These are phyloP conservation scores for Dendrothele bispora DNA, from an alignment of 768 basidiomycete species.

Conservation along the genomic window DNA sequence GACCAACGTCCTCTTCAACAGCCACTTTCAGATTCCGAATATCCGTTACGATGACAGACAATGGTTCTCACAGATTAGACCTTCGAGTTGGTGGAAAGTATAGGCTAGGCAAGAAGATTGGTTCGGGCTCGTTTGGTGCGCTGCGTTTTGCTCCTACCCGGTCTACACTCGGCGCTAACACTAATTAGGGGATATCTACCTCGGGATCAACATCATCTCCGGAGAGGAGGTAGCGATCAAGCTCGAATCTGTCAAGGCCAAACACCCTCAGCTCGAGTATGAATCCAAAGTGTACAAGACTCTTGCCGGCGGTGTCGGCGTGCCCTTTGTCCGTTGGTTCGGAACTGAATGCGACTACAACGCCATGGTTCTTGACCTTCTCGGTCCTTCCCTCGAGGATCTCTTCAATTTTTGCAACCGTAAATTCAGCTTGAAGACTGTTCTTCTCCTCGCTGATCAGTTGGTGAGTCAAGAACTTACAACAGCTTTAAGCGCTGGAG, in stretches of 20 bases:
- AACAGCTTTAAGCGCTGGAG: constrained; percentile 13
- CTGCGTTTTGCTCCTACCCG: constrained; percentile 17
- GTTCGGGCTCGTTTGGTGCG: constrained; percentile 96
- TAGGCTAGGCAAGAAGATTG: constrained; percentile 98
- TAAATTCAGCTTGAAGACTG: constrained; percentile 97
- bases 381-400: constrained; percentile 89
- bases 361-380: constrained; percentile 97
- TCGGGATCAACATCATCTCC: constrained; percentile 99
- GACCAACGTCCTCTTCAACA: constrained; percentile 10
- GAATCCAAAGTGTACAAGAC: constrained; percentile 96
- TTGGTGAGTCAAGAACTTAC: constrained; percentile 54
- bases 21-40: constrained; percentile 13
- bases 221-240: constrained; percentile 99
- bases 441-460: constrained; percentile 94
- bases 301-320: constrained; percentile 97
- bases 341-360: constrained; percentile 98
- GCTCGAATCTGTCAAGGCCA: constrained; percentile 99
- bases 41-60: constrained; percentile 65
- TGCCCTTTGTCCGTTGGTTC: constrained; percentile 96
- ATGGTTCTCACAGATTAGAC: constrained; percentile 70
- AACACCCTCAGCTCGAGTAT: constrained; percentile 99
- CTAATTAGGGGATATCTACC: constrained; percentile 89
- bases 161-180: neutral
- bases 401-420: constrained; percentile 96
- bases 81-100: constrained; percentile 93